Conservation (phyloP, 495 filamentous ascomycete genomes). For the Acidiella bohemica region DNA sequence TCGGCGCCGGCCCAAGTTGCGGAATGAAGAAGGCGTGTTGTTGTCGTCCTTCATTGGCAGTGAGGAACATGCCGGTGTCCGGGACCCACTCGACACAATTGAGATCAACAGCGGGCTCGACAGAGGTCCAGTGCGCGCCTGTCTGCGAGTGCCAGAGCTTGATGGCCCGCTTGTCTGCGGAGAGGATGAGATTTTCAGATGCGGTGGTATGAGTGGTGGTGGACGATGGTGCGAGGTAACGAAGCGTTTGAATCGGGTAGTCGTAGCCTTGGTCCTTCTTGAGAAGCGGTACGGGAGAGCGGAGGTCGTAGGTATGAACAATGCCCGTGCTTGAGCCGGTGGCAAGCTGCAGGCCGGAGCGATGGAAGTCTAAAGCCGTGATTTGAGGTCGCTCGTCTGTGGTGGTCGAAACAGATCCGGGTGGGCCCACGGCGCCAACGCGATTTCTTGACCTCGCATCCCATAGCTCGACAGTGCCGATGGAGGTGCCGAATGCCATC, state of each 20-base stretch:
- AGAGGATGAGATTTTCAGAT: conserved; percentile 77
- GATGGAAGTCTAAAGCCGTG: conserved; percentile 75
- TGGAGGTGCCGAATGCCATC: conserved; percentile 84
- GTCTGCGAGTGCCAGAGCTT: conserved; percentile 83
- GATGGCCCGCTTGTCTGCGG: conserved; percentile 86
- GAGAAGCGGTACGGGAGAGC: conserved; percentile 70
- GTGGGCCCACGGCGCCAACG: conserved; percentile 52
- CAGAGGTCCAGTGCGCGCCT: conserved; percentile 81
- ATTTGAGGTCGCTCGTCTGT: conserved; percentile 49
- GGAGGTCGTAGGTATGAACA: conserved; percentile 85
- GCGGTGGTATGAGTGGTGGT: conserved; percentile 40
- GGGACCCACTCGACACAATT: conserved; percentile 81
- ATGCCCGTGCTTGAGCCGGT: conserved; percentile 81
- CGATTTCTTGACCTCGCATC: conserved; percentile 71
- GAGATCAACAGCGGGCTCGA: conserved; percentile 87
- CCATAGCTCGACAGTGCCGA: conserved; percentile 95
- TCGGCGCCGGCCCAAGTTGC: conserved; percentile 78
- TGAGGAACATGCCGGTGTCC: conserved; percentile 81
- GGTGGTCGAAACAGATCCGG: conserved; percentile 29
- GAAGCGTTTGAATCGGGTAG: conserved; percentile 79
- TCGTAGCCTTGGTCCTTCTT: conserved; percentile 95
- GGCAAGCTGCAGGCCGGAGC: conserved; percentile 71
- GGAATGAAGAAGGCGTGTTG: conserved; percentile 96
- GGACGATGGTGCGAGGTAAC: conserved; percentile 66
- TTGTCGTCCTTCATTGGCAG: conserved; percentile 85